phyloP scores from a whole-genome alignment of 805 yeast species.

The Candida pini region DNA sequence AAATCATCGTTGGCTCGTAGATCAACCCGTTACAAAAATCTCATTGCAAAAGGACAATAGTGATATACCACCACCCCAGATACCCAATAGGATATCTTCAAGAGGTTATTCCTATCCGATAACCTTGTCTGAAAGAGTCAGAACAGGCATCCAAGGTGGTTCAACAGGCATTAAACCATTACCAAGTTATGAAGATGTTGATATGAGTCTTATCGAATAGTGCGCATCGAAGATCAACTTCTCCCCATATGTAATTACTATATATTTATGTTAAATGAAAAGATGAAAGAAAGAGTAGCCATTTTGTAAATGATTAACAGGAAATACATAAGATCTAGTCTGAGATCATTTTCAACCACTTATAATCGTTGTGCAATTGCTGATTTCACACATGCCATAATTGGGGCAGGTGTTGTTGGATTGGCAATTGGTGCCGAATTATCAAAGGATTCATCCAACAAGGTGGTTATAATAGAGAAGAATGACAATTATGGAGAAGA shows the following conservation, averaged over 20 bases:
- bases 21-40: neutral
- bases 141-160: conserved; percentile 17
- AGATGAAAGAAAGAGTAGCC: no score
- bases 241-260: no score
- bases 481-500: conserved; percentile 65
- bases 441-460: conserved; percentile 33
- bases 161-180: no score
- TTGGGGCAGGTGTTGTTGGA: conserved; percentile 87
- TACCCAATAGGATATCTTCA: conserved; percentile 19
- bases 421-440: conserved; percentile 74
- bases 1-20: conserved; percentile 40
- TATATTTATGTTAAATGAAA: no score
- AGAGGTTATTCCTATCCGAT: conserved; percentile 25
- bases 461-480: conserved; percentile 66
- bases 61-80: conserved; percentile 10
- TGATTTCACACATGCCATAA: conserved; percentile 27
- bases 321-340: no score
- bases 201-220: conserved; percentile 11
- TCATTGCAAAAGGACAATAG: neutral
- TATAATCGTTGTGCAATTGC: neutral
- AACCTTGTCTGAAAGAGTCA: conserved; percentile 20
- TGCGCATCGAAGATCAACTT: no score
- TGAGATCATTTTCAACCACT: neutral
- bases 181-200: conserved; percentile 21
- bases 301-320: no score